Conservation (phyloP, 495 filamentous ascomycete genomes). For the Thermochaetoides thermophila region DNA sequence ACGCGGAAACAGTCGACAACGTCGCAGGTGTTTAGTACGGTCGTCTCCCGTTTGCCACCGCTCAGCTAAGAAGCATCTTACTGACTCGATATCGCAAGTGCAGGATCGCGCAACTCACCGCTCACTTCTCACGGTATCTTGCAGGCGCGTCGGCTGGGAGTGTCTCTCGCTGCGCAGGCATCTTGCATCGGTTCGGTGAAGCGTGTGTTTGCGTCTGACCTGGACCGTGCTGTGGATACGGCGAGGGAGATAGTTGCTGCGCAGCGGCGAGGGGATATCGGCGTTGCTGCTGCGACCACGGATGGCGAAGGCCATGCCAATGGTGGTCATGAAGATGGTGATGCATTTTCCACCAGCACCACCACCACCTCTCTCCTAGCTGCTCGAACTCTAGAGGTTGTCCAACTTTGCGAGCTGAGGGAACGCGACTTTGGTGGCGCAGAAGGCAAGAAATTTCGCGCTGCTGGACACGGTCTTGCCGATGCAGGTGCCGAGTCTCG, state of each 20-base stretch:
- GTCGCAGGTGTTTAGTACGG: conserved; percentile 59
- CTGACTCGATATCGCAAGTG: conserved; percentile 36
- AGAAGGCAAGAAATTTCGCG: conserved; percentile 43
- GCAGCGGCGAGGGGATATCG: too few species aligned
- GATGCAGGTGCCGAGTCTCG: conserved; percentile 35
- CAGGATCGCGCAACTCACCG: conserved; percentile 61
- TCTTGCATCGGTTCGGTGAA: conserved; percentile 30
- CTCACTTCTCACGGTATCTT: conserved; percentile 71
- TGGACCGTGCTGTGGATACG: conserved; percentile 58
- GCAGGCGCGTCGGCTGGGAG: conserved; percentile 52
- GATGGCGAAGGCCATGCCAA: conserved; percentile 1
- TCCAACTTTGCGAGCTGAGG: conserved; percentile 38
- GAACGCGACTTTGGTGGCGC: conserved; percentile 61
- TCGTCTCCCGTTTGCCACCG: not conserved
- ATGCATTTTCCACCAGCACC: too few species aligned
- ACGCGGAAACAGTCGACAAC: conserved; percentile 83
- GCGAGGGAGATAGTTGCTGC: conserved; percentile 51
- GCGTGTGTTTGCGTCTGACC: conserved; percentile 65
- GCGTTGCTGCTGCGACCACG: not conserved
- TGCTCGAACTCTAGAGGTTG: conserved; percentile 18
- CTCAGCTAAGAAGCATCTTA: not conserved
- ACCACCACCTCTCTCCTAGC: too few species aligned
- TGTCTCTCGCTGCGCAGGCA: conserved; percentile 36
- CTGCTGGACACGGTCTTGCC: not conserved
- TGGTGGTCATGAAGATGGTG: too few species aligned